Evolutionary conservation across 805 yeast genomes (phyloP), one percentile per base, ranked within the genome.

Genomic region (Metschnikowia gruessii): DNA sequence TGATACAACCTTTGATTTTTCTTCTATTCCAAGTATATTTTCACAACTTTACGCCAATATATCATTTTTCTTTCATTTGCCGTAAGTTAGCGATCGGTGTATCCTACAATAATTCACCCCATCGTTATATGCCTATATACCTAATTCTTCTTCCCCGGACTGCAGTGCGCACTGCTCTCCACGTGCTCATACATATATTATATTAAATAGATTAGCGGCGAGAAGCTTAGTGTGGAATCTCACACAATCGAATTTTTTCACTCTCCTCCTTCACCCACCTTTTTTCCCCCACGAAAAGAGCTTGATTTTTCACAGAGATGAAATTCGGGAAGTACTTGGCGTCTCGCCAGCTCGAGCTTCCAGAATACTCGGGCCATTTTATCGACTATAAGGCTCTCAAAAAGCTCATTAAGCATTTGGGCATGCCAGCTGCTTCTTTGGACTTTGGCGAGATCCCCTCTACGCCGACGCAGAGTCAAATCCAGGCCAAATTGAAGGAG

Each of bases 311-410:
- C 9, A 3, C 12, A 26, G 28, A 10, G 9, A 26, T 73, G 99
- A 94, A 94, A 75, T 94, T 90, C 66, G 99, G 99, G 42, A 94
- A 94, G 68, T 87, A 89, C 62, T 75, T 94, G 63, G 98, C 96
- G 53, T 86, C 95, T 36, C 81, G 97, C 63, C 97, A 90, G 68
- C 75, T 94, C 56, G 97, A 92, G 65, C 74, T 92, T 49, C 98
- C 98, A 10, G 99, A 94, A 66, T 94, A 94, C 65, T 82, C 95
- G 41, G 90, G 92, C 32, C 85, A 88, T 63, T 94, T 92, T 70
- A 92, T 94, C 62, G 90, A 94, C 70, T 94, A 94, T 69, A 94
- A 94, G 70, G 94, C 92, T 3, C 72, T 92, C 48, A 92, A 92
- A 66, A 94, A 92, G 75, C 77, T 91, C 55, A 92, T 92, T 61